phyloP scores from a whole-genome alignment of 352 stramenopile genomes.

The Aphanomyces astaci region DNA sequence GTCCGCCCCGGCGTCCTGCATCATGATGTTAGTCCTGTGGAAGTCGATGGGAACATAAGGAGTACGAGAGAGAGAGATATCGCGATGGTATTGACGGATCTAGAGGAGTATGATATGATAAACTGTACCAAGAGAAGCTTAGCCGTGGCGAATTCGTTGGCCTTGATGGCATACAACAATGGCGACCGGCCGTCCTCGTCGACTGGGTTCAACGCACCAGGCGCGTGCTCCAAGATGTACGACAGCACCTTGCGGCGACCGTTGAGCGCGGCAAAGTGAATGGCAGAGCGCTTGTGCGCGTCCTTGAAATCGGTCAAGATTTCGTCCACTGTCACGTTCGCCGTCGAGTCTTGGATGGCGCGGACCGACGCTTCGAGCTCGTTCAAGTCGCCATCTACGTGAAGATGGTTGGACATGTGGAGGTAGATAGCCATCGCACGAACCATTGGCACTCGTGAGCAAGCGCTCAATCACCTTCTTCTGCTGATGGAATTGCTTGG shows the following conservation, averaged over 20 bases:
- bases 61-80: too few relatives aligned
- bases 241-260: constrained; percentile 64
- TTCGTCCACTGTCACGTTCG: constrained; percentile 20
- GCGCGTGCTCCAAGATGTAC: constrained; percentile 57
- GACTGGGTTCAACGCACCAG: constrained; percentile 40
- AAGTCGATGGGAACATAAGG: too few relatives aligned
- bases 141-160: constrained; percentile 66
- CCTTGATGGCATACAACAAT: constrained; percentile 60
- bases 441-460: constrained; percentile 66
- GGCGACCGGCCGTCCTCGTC: constrained; percentile 67
- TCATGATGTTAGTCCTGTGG: too few relatives aligned
- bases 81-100: too few relatives aligned
- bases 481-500: constrained; percentile 65
- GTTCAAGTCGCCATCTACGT: constrained; percentile 63
- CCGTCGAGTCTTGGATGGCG: constrained; percentile 45
- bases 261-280: constrained; percentile 74
- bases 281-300: constrained; percentile 65
- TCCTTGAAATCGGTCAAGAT: constrained; percentile 71
- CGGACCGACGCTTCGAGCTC: constrained; percentile 56
- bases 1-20: constrained; percentile 38
- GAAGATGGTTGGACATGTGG: not conserved
- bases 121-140: constrained; percentile 51
- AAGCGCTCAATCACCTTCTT: constrained; percentile 69
- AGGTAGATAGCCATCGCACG: constrained; percentile 16
- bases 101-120: too few relatives aligned